Evolutionary conservation across 345 rosid genomes (phyloP).

Genomic region (Linum tenue): DNA sequence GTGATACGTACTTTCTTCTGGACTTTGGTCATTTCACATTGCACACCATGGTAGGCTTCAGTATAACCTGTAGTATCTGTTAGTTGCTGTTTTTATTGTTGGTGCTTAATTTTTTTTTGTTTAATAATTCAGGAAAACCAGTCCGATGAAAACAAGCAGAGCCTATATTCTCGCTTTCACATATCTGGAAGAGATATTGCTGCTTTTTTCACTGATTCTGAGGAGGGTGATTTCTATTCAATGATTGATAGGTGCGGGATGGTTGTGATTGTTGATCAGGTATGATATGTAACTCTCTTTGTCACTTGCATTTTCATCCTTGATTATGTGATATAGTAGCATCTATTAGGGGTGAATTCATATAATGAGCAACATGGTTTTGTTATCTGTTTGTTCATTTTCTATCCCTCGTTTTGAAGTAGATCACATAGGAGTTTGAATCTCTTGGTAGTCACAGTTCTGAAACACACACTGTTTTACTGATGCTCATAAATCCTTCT

Average conservation of each 20-base stretch:
- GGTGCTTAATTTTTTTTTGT: conserved; percentile 14
- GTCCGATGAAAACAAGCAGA: conserved; percentile 69
- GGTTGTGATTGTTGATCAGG: conserved; percentile 97
- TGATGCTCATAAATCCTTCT: conserved; percentile 16
- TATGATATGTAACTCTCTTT: conserved; percentile 15
- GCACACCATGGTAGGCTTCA: conserved; percentile 60
- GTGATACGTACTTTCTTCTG: conserved; percentile 75
- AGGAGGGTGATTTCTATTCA: conserved; percentile 49
- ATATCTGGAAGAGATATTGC: conserved; percentile 96
- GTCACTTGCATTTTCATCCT: neutral
- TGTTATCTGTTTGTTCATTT: neutral
- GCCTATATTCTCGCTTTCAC: conserved; percentile 75
- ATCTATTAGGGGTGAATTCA: neutral
- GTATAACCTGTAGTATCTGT: neutral
- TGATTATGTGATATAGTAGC: neutral
- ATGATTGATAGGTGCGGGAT: conserved; percentile 92
- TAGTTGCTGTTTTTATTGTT: conserved; percentile 13
- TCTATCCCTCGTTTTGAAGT: neutral
- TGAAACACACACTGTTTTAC: neutral
- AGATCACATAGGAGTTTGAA: neutral
- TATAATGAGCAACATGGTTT: neutral
- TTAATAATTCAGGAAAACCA: conserved; percentile 53
- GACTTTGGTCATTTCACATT: conserved; percentile 95
- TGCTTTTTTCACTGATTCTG: conserved; percentile 73
- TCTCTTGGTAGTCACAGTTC: neutral